Conservation (phyloP, 2,329 filamentous ascomycete genomes). For the Aspergillus intermedius region DNA sequence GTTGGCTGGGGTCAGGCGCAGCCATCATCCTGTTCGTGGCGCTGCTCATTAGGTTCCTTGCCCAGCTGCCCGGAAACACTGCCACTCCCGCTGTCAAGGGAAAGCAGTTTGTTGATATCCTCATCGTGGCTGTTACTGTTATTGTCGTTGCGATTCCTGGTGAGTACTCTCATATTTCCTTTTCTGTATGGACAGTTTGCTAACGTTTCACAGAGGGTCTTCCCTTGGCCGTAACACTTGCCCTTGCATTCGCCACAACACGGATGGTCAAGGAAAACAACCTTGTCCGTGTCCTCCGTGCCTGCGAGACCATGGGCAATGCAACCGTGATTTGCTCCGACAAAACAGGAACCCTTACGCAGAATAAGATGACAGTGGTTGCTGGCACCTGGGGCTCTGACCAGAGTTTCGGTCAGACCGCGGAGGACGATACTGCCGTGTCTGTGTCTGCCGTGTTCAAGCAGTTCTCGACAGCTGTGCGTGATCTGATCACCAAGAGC, state of each 20-base stretch:
- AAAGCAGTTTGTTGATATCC: constrained; percentile 67
- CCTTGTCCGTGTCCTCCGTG: constrained; percentile 66
- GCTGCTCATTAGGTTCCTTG: constrained; percentile 78
- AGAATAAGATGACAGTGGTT: constrained; percentile 71
- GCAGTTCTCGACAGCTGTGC: constrained; percentile 25
- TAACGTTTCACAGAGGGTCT: constrained; percentile 52
- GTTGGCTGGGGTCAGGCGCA: constrained; percentile 64
- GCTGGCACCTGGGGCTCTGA: constrained; percentile 60
- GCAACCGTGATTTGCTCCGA: constrained; percentile 75
- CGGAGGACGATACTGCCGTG: constrained; percentile 14
- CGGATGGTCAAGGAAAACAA: constrained; percentile 74
- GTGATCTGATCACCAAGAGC: constrained; percentile 35
- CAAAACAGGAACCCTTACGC: constrained; percentile 68
- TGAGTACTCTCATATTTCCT: constrained; percentile 14
- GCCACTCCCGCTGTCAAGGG: constrained; percentile 65
- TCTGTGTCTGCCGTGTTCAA: constrained; percentile 24
- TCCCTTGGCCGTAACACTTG: constrained; percentile 69
- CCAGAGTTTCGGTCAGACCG: constrained; percentile 48
- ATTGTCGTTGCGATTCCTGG: constrained; percentile 70
- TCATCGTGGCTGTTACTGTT: constrained; percentile 72
- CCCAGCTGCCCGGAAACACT: constrained; percentile 51
- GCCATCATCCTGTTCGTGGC: constrained; percentile 79
- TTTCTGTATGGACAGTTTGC: constrained; percentile 30
- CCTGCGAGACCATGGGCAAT: constrained; percentile 77
- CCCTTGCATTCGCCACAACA: constrained; percentile 68